phyloP scores from a whole-genome alignment of 768 basidiomycete species.

The Cantharellus anzutake region DNA sequence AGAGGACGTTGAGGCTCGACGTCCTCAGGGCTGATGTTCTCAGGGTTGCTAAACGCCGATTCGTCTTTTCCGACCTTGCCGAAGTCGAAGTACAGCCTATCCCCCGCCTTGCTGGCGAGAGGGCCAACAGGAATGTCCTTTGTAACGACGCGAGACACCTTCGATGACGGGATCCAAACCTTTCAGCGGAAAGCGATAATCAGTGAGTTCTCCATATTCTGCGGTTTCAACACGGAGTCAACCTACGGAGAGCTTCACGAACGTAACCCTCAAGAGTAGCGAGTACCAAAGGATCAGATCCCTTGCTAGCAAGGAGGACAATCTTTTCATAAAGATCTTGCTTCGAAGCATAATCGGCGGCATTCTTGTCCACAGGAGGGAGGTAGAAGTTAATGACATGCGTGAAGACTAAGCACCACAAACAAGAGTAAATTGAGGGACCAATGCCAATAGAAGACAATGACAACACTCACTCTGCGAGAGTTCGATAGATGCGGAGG shows the following conservation, averaged over 20 bases:
- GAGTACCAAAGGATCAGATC: not conserved
- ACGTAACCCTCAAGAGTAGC: not conserved
- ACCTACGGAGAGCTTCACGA: slow-evolving; percentile 2
- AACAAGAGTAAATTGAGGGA: not conserved
- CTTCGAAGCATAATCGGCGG: not conserved
- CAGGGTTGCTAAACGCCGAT: not conserved
- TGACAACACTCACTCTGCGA: not conserved
- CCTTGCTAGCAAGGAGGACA: not conserved
- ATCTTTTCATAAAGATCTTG: not conserved
- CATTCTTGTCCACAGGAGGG: not conserved
- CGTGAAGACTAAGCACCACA: not conserved
- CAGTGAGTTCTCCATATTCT: not conserved
- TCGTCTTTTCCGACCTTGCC: not conserved
- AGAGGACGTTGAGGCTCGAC: not conserved
- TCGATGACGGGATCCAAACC: slow-evolving; percentile 4
- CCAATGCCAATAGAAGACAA: not conserved
- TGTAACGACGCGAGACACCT: not conserved
- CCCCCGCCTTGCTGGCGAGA: not conserved
- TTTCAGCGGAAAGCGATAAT: not conserved
- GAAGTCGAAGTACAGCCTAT: not conserved
- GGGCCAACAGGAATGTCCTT: not conserved
- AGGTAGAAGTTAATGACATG: slow-evolving; percentile 2
- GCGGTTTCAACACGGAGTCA: not conserved
- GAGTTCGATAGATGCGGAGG: not conserved
- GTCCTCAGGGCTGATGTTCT: not conserved